phyloP scores from a whole-genome alignment of 2,329 filamentous ascomycete species.

The Aspergillus eucalypticola region DNA sequence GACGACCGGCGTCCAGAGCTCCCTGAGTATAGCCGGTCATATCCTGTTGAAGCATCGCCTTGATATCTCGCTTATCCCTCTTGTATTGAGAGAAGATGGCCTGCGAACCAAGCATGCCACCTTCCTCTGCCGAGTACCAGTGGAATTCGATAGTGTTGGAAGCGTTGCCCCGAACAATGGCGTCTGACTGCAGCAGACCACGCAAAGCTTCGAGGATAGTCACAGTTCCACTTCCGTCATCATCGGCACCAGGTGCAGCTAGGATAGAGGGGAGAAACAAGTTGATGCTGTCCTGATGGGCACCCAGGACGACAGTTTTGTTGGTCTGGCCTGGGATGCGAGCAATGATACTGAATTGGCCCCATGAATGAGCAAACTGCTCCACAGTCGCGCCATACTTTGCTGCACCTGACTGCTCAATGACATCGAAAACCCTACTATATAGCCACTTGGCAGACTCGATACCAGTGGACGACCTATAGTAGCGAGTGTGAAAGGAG shows the following conservation, averaged over 20 bases:
- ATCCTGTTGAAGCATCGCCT: slow-evolving; percentile 97
- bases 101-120: slow-evolving; percentile 81
- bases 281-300: slow-evolving; percentile 95
- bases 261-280: slow-evolving; percentile 82
- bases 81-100: slow-evolving; percentile 84
- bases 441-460: slow-evolving; percentile 89
- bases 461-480: slow-evolving; percentile 65
- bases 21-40: slow-evolving; percentile 90
- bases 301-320: slow-evolving; percentile 83
- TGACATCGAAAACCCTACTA: slow-evolving; percentile 68
- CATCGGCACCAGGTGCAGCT: slow-evolving; percentile 88
- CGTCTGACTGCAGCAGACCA: slow-evolving; percentile 71
- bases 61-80: slow-evolving; percentile 70
- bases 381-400: slow-evolving; percentile 66
- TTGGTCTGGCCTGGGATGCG: slow-evolving; percentile 84
- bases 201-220: slow-evolving; percentile 92
- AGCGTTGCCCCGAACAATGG: slow-evolving; percentile 69
- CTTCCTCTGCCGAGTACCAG: slow-evolving; percentile 92
- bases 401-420: slow-evolving; percentile 70
- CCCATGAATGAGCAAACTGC: slow-evolving; percentile 80
- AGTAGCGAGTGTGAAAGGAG: slow-evolving; percentile 60
- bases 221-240: slow-evolving; percentile 89
- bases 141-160: slow-evolving; percentile 93
- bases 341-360: slow-evolving; percentile 86
- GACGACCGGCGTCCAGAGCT: slow-evolving; percentile 77